A percentile compares a stretch with the other conserved stretches of the same genome.
Evolutionary conservation across 331 rosid genomes (phyloP).

Genomic region (Malus hybrid): DNA sequence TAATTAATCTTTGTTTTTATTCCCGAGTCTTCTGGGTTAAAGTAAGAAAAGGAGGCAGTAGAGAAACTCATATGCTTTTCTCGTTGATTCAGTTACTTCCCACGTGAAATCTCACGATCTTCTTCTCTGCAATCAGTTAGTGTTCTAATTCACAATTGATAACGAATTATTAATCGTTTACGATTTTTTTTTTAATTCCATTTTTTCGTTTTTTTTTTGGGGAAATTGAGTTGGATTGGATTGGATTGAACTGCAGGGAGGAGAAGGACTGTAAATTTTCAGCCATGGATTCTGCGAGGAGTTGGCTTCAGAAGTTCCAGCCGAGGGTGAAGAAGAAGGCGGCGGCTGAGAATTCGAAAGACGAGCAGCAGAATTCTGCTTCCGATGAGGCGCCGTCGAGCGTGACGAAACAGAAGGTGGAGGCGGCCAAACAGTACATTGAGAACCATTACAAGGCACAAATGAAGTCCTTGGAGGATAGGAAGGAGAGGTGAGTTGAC

Average conservation of each 20-base stretch:
- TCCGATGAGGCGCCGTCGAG: conserved; percentile 36
- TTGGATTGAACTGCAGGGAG: neutral
- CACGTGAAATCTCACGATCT: conserved; percentile 8
- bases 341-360: conserved; percentile 22
- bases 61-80: neutral
- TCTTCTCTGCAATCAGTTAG: neutral
- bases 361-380: conserved; percentile 7
- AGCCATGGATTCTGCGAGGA: conserved; percentile 48
- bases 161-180: neutral
- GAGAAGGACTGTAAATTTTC: conserved; percentile 11
- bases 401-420: conserved; percentile 44
- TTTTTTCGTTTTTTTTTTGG: neutral
- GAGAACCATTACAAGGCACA: conserved; percentile 55
- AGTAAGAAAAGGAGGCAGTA: neutral
- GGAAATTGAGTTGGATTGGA: neutral
- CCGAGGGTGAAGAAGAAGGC: conserved; percentile 32
- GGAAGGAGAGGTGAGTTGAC: conserved; percentile 45
- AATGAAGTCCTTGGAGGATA: conserved; percentile 55
- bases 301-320: conserved; percentile 52
- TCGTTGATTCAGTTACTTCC: neutral
- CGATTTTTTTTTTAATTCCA: neutral
- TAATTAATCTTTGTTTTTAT: neutral
- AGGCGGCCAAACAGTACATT: conserved; percentile 54
- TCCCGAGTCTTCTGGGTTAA: neutral
- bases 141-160: neutral